Evolutionary conservation across 768 basidiomycete genomes (phyloP), one percentile per base, ranked within the genome.

Genomic region (Termitomyces sp.): DNA sequence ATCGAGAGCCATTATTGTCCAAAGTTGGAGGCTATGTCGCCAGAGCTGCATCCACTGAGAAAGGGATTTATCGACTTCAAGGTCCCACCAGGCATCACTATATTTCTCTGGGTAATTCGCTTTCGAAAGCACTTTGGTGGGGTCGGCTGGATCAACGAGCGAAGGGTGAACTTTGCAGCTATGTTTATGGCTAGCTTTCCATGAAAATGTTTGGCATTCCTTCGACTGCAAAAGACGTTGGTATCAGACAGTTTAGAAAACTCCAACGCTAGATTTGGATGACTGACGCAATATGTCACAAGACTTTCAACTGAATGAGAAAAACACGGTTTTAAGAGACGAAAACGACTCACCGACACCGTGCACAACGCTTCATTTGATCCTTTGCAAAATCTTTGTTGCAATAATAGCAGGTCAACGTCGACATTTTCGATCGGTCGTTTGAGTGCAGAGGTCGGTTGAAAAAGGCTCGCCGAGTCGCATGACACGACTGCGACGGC

Each of bases 181-280:
- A 40, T 43, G 26, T 52, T 62, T 64, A 44, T 64, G 63, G 36
- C 50, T 59, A 1, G 49, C 53, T 59, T 64, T 64, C 63, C 61
- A 64, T 9, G 63, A 62, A 16, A 40, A 9, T 2, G 34, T 43
- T 47, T 64, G 63, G 18, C 63, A 64, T 52, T 57, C 49, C 40
- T 64, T 64, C 10, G 58, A 60, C 63, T 64, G 43, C 3, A 27
- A 2, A 36, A 3, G 20, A 24, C 24, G 4, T 18, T 37, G 30
- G 30, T 30, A n/a, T n/a, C n/a, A n/a, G n/a, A n/a, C n/a, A n/a
- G 20, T 53, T 26, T 13, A 5, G 13, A 39, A 20, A 27, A 20
- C 24, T 40, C 4, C 33, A 30, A 45, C n/a, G 7, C 4, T 30
- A 33, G 0, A 24, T 14, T 16, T 14, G 24, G 47, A 37, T 30